A percentile compares a stretch with the other conserved stretches of the same genome.
Conservation (phyloP, 1,284 basidiomycete genomes). For the Irpex lacteus region DNA sequence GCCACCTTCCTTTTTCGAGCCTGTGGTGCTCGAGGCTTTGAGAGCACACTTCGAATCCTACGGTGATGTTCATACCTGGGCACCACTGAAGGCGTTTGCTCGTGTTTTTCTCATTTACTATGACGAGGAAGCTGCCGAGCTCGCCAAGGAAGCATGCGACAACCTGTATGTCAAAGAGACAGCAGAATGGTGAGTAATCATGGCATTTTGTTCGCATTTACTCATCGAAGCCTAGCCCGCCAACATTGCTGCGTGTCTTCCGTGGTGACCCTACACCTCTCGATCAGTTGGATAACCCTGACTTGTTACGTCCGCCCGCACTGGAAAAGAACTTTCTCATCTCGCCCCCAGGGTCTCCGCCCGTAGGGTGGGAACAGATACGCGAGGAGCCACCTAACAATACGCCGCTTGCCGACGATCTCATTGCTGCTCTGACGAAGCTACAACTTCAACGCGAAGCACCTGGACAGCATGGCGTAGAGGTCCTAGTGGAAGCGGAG, state of each 20-base stretch:
- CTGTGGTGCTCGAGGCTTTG: constrained; percentile 64
- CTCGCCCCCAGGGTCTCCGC: constrained; percentile 97
- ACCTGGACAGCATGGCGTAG: constrained; percentile 32
- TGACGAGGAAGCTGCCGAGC: constrained; percentile 60
- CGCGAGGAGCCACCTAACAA: constrained; percentile 91
- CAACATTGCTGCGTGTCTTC: constrained; percentile 71
- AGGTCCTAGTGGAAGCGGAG: constrained; percentile 57
- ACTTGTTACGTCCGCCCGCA: constrained; percentile 78
- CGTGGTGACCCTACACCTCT: constrained; percentile 76
- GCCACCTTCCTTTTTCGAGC: constrained; percentile 55
- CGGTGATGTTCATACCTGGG: constrained; percentile 84
- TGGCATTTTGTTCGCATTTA: constrained; percentile 3
- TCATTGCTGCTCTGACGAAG: constrained; percentile 73
- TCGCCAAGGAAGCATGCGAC: constrained; percentile 61
- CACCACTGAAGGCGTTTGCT: constrained; percentile 77
- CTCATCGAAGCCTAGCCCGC: constrained; percentile 34
- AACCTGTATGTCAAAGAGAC: constrained; percentile 54
- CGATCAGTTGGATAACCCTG: constrained; percentile 36
- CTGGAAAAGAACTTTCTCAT: constrained; percentile 95
- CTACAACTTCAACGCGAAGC: constrained; percentile 50
- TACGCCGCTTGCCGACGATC: constrained; percentile 85
- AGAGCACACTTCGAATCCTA: constrained; percentile 67
- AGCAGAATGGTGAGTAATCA: constrained; percentile 43
- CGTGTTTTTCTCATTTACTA: constrained; percentile 82
- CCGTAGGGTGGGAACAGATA: constrained; percentile 94